Evolutionary conservation across 2,329 filamentous ascomycete species (phyloP), one percentile per base, ranked within the genome.

Genomic region (Talaromyces sp.): DNA sequence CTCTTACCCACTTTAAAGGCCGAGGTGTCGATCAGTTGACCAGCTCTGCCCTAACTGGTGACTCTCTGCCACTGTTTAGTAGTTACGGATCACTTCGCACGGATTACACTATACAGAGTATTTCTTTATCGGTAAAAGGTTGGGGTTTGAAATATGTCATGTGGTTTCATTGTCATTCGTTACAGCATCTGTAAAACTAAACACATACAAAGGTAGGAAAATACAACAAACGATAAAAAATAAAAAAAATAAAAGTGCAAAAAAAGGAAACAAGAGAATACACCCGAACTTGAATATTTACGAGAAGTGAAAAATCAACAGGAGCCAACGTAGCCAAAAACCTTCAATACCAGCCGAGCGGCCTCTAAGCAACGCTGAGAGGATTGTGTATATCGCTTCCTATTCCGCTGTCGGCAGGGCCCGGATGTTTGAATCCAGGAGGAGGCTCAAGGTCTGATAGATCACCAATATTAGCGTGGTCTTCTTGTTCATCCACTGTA

Each of bases 391-490:
- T 56, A 22, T 62, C 60, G 33, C 60, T 62, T 52, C 62, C 62
- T 47, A 64, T 55, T 15, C 60, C 62, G 15, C 62, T 64, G 49
- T 64, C 62, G 30, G 44, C 58, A n/a, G 47, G 60, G 4, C 51
- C 51, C 13, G 54, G 53, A 9, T 57, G 27, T 25, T 62, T 64
- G 9, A 61, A 42, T n/a, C 19, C 53, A 15, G 58, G 55, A 15
- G 62, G 62, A 36, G 62, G n/a, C 56, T 63, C 63, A 2, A 60
- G 58, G 8, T 63, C 61, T 42, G 58, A 56, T 2, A 52, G 25
- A 15, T 52, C 54, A 11, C 60, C 63, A 39, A 42, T 13, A 39
- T 42, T 28, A 5, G 49, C 39, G 25, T 51, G 56, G 27, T 57
- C 51, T 59, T 62, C 60, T 36, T 58, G 59, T 27, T 63, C 57